Conservation (phyloP, 306 rosid species). For the Adenanthera pavonina region DNA sequence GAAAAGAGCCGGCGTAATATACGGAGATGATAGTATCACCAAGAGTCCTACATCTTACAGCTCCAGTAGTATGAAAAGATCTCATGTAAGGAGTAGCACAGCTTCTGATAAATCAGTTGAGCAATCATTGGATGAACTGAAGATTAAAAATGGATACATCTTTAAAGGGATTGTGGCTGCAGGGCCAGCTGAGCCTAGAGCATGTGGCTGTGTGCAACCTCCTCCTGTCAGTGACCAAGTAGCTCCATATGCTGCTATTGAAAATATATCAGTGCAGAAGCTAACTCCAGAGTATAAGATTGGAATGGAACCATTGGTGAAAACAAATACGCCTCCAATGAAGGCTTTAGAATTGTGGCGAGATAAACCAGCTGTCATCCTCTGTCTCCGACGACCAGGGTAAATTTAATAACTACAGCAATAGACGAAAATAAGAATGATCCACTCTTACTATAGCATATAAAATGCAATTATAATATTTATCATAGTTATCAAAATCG, state of each 20-base stretch:
- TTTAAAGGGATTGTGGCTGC: constrained; percentile 84
- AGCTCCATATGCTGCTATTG: constrained; percentile 67
- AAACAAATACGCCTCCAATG: constrained; percentile 77
- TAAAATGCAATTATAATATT: neutral
- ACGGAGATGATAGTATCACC: constrained; percentile 47
- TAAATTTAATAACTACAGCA: constrained; percentile 40
- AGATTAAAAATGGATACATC: constrained; percentile 70
- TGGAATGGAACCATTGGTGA: constrained; percentile 83
- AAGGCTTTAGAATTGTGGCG: constrained; percentile 82
- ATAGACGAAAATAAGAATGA: neutral
- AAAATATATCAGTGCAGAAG: constrained; percentile 76
- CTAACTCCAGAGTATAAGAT: constrained; percentile 81
- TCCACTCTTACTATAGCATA: neutral
- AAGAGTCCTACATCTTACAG: constrained; percentile 44
- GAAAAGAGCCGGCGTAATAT: constrained; percentile 42
- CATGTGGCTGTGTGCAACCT: constrained; percentile 78
- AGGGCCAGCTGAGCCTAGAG: constrained; percentile 72
- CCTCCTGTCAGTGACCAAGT: constrained; percentile 63
- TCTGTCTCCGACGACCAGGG: constrained; percentile 95
- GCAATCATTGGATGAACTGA: constrained; percentile 54
- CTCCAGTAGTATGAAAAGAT: constrained; percentile 43
- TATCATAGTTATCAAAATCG: neutral
- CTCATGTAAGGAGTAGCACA: constrained; percentile 39
- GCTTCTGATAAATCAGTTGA: constrained; percentile 53
- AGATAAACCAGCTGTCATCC: constrained; percentile 70